Evolutionary conservation across 164 flowering plant species (phyloP), one percentile per base, ranked within the genome.

Genomic region (Hamamelis virginiana): DNA sequence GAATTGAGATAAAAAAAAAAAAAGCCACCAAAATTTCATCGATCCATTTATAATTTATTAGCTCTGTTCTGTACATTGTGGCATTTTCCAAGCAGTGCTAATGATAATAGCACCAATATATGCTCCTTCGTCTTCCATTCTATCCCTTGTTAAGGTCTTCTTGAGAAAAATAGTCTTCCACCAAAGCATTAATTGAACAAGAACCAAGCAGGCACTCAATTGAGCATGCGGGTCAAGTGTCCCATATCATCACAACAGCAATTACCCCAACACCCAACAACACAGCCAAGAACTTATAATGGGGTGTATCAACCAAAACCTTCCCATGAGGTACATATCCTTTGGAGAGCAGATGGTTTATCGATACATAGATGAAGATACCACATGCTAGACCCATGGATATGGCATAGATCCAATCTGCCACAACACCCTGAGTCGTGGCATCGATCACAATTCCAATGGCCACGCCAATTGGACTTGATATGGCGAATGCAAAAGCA

Each of bases 221-320:
- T n/a, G n/a, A n/a, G n/a, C n/a, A n/a, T n/a, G n/a, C 27, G n/a
- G n/a, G n/a, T n/a, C 23, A 4, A 8, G 19, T 19, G 70, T 90
- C 92, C 95, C 92, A 90, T 8, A 88, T 90, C 95, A 90, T 90
- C 26, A 90, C 95, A 50, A 90, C 84, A 1, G 92, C 87, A 28
- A 90, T 90, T 13, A 90, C 83, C 2, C 79, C 89, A 55, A 90
- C 60, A 0, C 96, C 96, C 27, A 85, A 55, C 21, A 75, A 5
- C 65, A 85, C 91, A 10, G 91, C 89, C 59, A 83, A 59, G 62
- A 87, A 73, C 86, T 77, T 85, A 66, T 71, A 45, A 66, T 51
- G 62, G 11, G 88, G 89, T 10, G 76, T 72, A 33, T 86, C 78
- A 2, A 78, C 66, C 1, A 28, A 25, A 65, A 68, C 76, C 1